These are phyloP conservation scores for Penicillium manginii DNA, from an alignment of 495 filamentous ascomycete species.

Conservation along the genomic window DNA sequence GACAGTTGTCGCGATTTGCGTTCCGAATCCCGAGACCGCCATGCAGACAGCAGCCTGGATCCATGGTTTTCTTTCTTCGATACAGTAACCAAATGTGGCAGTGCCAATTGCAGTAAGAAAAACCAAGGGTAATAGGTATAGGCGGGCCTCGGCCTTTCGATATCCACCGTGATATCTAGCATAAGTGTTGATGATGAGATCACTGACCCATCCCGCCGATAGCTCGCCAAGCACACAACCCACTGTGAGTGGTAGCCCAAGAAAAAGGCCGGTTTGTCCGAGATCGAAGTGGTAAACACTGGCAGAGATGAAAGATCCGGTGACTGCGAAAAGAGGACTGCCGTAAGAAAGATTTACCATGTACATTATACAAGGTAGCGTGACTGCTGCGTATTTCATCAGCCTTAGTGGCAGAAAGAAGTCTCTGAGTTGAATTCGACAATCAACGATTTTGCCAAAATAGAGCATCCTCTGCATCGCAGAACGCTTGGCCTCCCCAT, in stretches of 20 bases:
- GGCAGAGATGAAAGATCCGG: conserved; percentile 1
- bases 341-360: neutral
- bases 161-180: neutral
- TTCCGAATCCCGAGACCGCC: neutral
- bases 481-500: neutral
- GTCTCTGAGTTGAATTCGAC: neutral
- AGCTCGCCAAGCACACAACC: neutral
- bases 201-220: neutral
- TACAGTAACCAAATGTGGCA: conserved; percentile 1
- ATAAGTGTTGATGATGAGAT: conserved; percentile 2
- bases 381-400: neutral
- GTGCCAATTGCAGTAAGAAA: neutral
- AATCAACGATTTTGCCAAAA: conserved; percentile 1
- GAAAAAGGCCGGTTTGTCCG: neutral
- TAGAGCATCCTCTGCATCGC: neutral
- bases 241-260: neutral
- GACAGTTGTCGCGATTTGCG: neutral
- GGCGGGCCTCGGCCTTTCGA: neutral
- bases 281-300: neutral
- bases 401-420: neutral
- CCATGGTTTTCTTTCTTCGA: conserved; percentile 2
- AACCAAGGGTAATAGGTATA: neutral
- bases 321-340: conserved; percentile 1
- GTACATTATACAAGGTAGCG: neutral
- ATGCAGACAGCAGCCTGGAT: neutral